Conservation (phyloP, 371 early-diverging fungal species). For the Lichtheimia ramosa region DNA sequence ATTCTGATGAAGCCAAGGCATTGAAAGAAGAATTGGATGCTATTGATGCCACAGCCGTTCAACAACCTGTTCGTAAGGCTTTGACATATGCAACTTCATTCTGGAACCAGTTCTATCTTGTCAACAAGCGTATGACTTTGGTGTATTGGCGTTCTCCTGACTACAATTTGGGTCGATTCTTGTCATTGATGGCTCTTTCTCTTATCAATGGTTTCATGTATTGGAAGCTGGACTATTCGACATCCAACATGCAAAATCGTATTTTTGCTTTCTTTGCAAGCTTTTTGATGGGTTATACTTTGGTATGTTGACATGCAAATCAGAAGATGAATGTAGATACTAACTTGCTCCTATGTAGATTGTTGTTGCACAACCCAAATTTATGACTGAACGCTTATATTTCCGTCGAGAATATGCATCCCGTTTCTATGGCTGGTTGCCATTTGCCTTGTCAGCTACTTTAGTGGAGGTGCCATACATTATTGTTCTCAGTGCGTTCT, state of each 20-base stretch:
- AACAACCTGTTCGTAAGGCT: conserved; percentile 15
- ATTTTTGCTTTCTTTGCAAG: conserved; percentile 68
- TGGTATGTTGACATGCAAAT: not conserved
- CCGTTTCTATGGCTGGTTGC: conserved; percentile 67
- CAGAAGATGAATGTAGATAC: no score
- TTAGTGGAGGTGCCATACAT: conserved; percentile 55
- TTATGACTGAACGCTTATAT: conserved; percentile 61
- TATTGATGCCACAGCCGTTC: conserved; percentile 19
- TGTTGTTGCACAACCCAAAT: conserved; percentile 67
- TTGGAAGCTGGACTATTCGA: conserved; percentile 49
- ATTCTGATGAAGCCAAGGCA: conserved; percentile 29
- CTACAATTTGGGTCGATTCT: conserved; percentile 61
- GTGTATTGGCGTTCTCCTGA: conserved; percentile 59
- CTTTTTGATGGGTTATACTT: conserved; percentile 44
- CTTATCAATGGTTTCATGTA: conserved; percentile 58
- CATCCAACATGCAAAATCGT: conserved; percentile 61
- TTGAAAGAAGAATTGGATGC: conserved; percentile 23
- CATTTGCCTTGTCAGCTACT: conserved; percentile 55
- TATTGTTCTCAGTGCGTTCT: conserved; percentile 41
- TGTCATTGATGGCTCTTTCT: conserved; percentile 40
- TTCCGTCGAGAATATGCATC: conserved; percentile 65
- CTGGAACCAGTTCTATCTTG: conserved; percentile 38
- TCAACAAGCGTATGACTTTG: conserved; percentile 48
- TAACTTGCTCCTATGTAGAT: conserved; percentile 16
- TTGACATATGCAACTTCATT: conserved; percentile 33